Conservation (phyloP, 352 stramenopile species). For the Pythium biforme region DNA sequence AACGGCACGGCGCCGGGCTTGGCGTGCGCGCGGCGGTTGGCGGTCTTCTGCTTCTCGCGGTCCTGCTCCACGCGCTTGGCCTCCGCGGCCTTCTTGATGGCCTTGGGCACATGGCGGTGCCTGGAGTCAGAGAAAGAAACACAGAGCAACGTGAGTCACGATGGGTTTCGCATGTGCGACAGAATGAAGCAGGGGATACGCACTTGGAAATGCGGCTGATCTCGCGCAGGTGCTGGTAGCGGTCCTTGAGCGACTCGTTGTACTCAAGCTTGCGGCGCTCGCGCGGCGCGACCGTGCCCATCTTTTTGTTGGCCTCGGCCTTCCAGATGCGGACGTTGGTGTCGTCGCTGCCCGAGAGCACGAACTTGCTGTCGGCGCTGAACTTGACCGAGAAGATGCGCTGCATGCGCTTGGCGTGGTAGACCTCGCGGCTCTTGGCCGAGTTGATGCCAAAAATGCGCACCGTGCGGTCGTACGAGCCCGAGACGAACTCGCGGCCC, state of each 20-base stretch:
- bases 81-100: slow-evolving; percentile 96
- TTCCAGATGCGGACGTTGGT: slow-evolving; percentile 99
- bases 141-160: slow-evolving; percentile 17
- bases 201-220: slow-evolving; percentile 92
- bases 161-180: background rate
- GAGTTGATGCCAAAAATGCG: slow-evolving; percentile 94
- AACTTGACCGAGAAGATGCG: slow-evolving; percentile 89
- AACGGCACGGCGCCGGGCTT: slow-evolving; percentile 73
- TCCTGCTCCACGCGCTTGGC: slow-evolving; percentile 78
- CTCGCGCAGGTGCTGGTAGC: slow-evolving; percentile 93
- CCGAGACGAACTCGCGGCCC: slow-evolving; percentile 97
- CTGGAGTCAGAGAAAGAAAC: slow-evolving; percentile 39
- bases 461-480: slow-evolving; percentile 98
- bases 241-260: slow-evolving; percentile 96
- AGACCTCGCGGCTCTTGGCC: slow-evolving; percentile 90
- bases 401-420: slow-evolving; percentile 99
- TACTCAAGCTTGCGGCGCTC: slow-evolving; percentile 95
- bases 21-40: slow-evolving; percentile 79
- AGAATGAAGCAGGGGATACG: slow-evolving; percentile 22
- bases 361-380: slow-evolving; percentile 91
- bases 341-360: slow-evolving; percentile 98
- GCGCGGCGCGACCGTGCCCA: slow-evolving; percentile 87
- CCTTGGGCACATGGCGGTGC: slow-evolving; percentile 95
- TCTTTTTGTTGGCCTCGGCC: slow-evolving; percentile 91
- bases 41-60: slow-evolving; percentile 87